Evolutionary conservation across 2,329 filamentous ascomycete species (phyloP).

Genomic region (Aspergillus clavatus): DNA sequence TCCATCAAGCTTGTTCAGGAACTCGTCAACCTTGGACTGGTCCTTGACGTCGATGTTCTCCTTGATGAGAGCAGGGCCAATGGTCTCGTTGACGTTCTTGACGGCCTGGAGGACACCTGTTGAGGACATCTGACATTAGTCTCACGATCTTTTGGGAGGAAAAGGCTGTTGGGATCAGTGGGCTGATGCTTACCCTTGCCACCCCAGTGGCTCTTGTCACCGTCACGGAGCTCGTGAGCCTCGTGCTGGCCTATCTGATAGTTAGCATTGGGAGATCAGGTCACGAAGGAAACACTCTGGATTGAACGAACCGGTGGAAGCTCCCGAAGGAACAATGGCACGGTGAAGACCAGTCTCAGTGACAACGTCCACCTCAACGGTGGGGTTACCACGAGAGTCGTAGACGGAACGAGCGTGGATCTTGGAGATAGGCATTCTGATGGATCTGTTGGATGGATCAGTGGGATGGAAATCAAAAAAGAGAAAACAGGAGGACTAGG

Average conservation of each 20-base stretch:
- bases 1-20: conserved; percentile 80
- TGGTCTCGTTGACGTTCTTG: conserved; percentile 75
- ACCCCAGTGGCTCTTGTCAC: conserved; percentile 78
- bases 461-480: conserved; percentile 20
- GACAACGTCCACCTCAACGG: conserved; percentile 95
- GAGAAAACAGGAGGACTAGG: conserved; percentile 14
- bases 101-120: conserved; percentile 71
- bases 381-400: conserved; percentile 98
- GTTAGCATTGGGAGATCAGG: conserved; percentile 16
- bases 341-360: conserved; percentile 95
- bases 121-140: not conserved
- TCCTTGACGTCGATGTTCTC: conserved; percentile 79
- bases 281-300: not conserved
- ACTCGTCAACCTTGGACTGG: conserved; percentile 76
- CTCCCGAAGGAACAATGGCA: conserved; percentile 94
- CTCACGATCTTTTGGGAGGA: not conserved
- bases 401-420: conserved; percentile 92
- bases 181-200: conserved; percentile 63
- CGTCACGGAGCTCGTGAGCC: conserved; percentile 85
- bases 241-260: conserved; percentile 68
- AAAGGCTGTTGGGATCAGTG: conserved; percentile 3
- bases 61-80: conserved; percentile 77
- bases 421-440: conserved; percentile 83
- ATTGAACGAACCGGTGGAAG: conserved; percentile 72
- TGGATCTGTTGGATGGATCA: conserved; percentile 22